These are phyloP conservation scores for Agarophyton chilense DNA, from an alignment of 23 red algal genomes.

Conservation along the genomic window DNA sequence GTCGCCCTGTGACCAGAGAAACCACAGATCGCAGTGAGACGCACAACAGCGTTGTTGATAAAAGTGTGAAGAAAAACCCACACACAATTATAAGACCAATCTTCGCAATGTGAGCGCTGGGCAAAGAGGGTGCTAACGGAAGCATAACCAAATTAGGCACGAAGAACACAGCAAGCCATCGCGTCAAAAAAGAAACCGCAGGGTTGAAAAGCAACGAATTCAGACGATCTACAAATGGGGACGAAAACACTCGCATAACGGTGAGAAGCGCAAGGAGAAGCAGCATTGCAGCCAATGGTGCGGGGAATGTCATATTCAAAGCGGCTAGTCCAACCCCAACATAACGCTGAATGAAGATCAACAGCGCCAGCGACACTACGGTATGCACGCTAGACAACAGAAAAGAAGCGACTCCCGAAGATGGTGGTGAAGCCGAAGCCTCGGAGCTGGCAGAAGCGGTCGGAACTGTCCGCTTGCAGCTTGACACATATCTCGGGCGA, in stretches of 20 bases:
- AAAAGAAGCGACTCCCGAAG: background rate
- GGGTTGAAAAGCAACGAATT: slow-evolving; percentile 51
- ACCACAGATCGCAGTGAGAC: slow-evolving; percentile 28
- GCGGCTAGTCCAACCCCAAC: slow-evolving; percentile 42
- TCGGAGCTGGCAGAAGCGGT: slow-evolving; percentile 1
- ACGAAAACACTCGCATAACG: slow-evolving; percentile 36
- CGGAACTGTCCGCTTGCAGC: background rate
- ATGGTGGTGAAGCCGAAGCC: background rate
- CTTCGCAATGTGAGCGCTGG: slow-evolving; percentile 62
- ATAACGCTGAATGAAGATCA: slow-evolving; percentile 21
- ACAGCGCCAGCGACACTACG: slow-evolving; percentile 24
- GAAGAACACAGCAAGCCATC: slow-evolving; percentile 98
- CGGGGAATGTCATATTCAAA: slow-evolving; percentile 69
- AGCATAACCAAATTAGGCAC: slow-evolving; percentile 98
- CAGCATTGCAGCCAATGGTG: slow-evolving; percentile 77
- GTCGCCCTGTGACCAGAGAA: slow-evolving; percentile 11
- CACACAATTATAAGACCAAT: slow-evolving; percentile 63
- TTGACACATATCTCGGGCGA: background rate
- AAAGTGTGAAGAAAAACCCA: slow-evolving; percentile 62
- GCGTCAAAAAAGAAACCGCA: slow-evolving; percentile 63
- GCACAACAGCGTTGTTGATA: slow-evolving; percentile 63
- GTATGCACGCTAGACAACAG: background rate
- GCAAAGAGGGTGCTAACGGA: slow-evolving; percentile 68
- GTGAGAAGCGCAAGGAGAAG: slow-evolving; percentile 42
- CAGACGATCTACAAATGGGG: slow-evolving; percentile 46